These are phyloP conservation scores for Aspergillus ellipticus DNA, from an alignment of 495 filamentous ascomycete species.

Conservation along the genomic window DNA sequence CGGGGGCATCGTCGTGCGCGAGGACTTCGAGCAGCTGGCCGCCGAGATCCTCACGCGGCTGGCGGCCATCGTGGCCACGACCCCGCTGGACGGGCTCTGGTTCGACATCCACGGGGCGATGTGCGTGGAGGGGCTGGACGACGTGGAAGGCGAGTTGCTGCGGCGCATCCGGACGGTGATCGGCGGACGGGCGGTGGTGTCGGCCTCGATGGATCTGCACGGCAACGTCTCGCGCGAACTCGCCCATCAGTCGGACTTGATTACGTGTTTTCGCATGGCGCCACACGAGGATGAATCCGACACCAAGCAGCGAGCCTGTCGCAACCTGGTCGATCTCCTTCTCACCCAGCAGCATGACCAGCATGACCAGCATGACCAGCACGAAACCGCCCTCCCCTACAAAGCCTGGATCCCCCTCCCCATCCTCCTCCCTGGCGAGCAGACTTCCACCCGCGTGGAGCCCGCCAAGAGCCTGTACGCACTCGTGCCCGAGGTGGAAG, in stretches of 20 bases:
- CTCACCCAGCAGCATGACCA: slow-evolving; percentile 4
- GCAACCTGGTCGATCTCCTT: slow-evolving; percentile 46
- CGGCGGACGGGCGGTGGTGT: slow-evolving; percentile 48
- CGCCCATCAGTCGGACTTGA: slow-evolving; percentile 48
- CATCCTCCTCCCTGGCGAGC: slow-evolving; percentile 53
- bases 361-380: no score
- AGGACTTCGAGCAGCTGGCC: slow-evolving; percentile 46
- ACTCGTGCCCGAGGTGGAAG: slow-evolving; percentile 44
- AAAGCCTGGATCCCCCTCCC: slow-evolving; percentile 57
- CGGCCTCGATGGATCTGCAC: slow-evolving; percentile 56
- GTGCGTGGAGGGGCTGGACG: slow-evolving; percentile 51
- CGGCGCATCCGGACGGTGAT: slow-evolving; percentile 44
- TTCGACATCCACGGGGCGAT: slow-evolving; percentile 59
- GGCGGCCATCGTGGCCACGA: slow-evolving; percentile 25
- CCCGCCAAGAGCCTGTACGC: slow-evolving; percentile 53
- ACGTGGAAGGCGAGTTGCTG: slow-evolving; percentile 50
- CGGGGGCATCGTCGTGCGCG: slow-evolving; percentile 46
- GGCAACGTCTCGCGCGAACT: slow-evolving; percentile 53
- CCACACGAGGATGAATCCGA: slow-evolving; percentile 50
- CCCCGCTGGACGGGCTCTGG: slow-evolving; percentile 48
- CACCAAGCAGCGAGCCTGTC: slow-evolving; percentile 53
- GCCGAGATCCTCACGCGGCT: slow-evolving; percentile 47
- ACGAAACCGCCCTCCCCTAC: slow-evolving; percentile 29
- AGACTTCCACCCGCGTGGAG: slow-evolving; percentile 54
- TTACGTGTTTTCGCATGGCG: slow-evolving; percentile 56